Conservation (phyloP, 495 filamentous ascomycete species). For the Hypoxylon cercidicola region DNA sequence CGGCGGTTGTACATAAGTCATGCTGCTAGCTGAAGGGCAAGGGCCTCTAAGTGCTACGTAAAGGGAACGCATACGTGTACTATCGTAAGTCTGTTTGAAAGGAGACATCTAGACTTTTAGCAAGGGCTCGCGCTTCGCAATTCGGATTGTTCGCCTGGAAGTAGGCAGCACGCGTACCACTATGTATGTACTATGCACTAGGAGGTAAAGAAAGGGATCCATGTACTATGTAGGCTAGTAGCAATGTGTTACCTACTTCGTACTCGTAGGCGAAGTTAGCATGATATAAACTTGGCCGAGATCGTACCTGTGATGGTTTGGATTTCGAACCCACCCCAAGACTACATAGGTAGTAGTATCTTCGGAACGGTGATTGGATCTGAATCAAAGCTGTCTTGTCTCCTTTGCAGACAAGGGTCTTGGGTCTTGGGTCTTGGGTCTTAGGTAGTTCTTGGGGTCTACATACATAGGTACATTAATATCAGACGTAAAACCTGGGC, state of each 20-base stretch:
- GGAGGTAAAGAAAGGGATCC: not conserved
- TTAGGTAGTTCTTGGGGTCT: not conserved
- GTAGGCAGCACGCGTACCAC: no score
- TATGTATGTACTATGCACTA: no score
- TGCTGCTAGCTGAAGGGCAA: not conserved
- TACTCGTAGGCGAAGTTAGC: conserved; percentile 15
- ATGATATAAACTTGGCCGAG: conserved; percentile 32
- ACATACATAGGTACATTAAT: conserved; percentile 13
- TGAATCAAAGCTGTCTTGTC: conserved; percentile 18
- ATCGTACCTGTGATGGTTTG: conserved; percentile 41
- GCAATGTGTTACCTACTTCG: not conserved
- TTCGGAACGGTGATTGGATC: conserved; percentile 40
- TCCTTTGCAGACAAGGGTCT: conserved; percentile 18
- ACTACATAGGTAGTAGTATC: conserved; percentile 20
- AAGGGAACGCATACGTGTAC: conserved; percentile 2
- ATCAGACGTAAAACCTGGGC: conserved; percentile 38
- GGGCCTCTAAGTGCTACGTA: not conserved
- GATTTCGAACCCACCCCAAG: conserved; percentile 20
- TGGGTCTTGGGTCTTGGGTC: not conserved
- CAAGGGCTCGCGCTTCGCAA: not conserved
- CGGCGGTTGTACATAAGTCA: no score
- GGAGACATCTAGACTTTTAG: not conserved
- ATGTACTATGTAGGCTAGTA: conserved; percentile 1
- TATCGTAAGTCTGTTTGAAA: not conserved
- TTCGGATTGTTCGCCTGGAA: no score